These are phyloP conservation scores for Melastoma candidum DNA, from an alignment of 441 rosid genomes.

Conservation along the genomic window DNA sequence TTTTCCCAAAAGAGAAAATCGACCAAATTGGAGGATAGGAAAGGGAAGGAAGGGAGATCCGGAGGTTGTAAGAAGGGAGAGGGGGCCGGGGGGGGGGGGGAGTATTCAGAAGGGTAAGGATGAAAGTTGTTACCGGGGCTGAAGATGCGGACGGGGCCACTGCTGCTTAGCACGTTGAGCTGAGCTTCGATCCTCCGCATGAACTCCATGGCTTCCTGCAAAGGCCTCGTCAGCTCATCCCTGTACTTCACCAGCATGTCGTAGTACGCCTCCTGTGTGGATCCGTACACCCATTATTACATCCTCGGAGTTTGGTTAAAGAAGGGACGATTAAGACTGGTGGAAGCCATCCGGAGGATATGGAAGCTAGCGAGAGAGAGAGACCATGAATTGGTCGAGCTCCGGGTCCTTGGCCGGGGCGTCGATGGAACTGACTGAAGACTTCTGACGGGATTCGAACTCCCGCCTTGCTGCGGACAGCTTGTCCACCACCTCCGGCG, in stretches of 20 bases:
- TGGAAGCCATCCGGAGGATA: too few species aligned
- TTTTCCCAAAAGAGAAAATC: too few species aligned
- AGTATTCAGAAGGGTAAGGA: too few species aligned
- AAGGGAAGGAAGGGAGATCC: too few species aligned
- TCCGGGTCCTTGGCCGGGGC: conserved; percentile 32
- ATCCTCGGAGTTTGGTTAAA: too few species aligned
- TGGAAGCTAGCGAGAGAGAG: background rate
- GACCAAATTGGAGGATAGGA: too few species aligned
- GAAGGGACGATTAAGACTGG: too few species aligned
- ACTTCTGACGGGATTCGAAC: conserved; percentile 6
- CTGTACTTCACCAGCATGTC: conserved; percentile 41
- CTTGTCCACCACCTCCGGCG: conserved; percentile 32
- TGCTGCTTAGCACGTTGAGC: conserved; percentile 41
- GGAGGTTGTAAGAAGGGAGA: too few species aligned
- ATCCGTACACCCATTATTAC: background rate
- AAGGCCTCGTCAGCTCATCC: conserved; percentile 45
- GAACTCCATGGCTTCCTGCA: conserved; percentile 47
- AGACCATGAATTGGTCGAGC: conserved; percentile 69
- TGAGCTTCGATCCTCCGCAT: conserved; percentile 36
- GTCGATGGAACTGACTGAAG: too few species aligned
- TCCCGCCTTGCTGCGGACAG: conserved; percentile 36
- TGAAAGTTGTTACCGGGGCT: too few species aligned
- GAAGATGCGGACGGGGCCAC: background rate
- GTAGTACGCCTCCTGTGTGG: conserved; percentile 40
- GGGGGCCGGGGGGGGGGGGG: too few species aligned